These are phyloP conservation scores for Dactylellina sp. DNA, from an alignment of 2,329 filamentous ascomycete genomes.

Conservation along the genomic window DNA sequence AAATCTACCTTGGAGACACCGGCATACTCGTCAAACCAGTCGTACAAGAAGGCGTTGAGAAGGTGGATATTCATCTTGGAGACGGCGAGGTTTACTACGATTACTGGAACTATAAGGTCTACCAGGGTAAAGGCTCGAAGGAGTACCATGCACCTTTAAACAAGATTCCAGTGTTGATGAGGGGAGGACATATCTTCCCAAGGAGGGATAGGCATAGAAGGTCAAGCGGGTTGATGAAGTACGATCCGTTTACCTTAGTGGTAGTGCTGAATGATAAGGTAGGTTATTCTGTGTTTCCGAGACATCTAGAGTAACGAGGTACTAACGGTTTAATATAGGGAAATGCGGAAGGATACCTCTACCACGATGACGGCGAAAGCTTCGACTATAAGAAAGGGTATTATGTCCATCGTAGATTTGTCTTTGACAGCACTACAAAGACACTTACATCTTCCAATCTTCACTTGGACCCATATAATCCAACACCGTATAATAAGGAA, in stretches of 20 bases:
- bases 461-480: slow-evolving; percentile 64
- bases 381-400: slow-evolving; percentile 88
- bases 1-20: slow-evolving; percentile 88
- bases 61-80: slow-evolving; percentile 84
- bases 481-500: slow-evolving; percentile 76
- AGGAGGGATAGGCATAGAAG: slow-evolving; percentile 74
- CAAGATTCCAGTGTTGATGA: slow-evolving; percentile 89
- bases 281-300: slow-evolving; percentile 59
- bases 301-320: not conserved
- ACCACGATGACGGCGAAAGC: slow-evolving; percentile 92
- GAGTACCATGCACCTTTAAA: slow-evolving; percentile 82
- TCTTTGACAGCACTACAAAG: slow-evolving; percentile 69
- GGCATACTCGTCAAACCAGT: slow-evolving; percentile 94
- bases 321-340: slow-evolving; percentile 62
- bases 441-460: slow-evolving; percentile 78
- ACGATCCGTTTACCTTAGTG: slow-evolving; percentile 93
- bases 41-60: slow-evolving; percentile 75
- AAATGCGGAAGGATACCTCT: slow-evolving; percentile 80
- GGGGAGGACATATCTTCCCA: slow-evolving; percentile 89
- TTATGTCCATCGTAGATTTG: slow-evolving; percentile 87
- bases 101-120: slow-evolving; percentile 87
- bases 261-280: slow-evolving; percentile 76
- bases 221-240: slow-evolving; percentile 86
- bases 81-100: slow-evolving; percentile 93
- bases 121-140: slow-evolving; percentile 77